Evolutionary conservation across 129 eudicot genomes (phyloP), one percentile per base, ranked within the genome.

Genomic region (Artemisia tridentata): DNA sequence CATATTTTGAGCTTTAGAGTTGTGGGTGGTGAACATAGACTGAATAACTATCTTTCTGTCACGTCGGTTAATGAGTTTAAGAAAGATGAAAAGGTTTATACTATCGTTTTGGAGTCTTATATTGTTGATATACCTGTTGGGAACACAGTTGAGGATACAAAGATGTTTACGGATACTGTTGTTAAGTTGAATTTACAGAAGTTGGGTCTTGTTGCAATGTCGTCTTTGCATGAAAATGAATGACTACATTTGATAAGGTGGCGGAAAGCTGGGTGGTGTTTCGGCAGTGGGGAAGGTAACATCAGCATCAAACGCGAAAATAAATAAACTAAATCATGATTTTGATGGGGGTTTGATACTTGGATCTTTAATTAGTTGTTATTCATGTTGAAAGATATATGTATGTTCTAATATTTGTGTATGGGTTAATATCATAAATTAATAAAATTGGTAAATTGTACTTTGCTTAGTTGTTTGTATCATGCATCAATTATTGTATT

Each of bases 91-190:
- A 72, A 67, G 69, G 76, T 80, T 34, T 90, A 86, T 19, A 86
- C 96, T 0, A 31, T 90, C 1, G 96, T 90, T 21, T 58, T 90
- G 85, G 92, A 87, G 55, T 84, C 89, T 12, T 90, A 90, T 63
- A 84, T 87, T 47, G 96, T 90, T 12, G 96, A 90, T 79, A 90
- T 86, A 59, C 96, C 96, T 11, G 85, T 80, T 29, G 91, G 96
- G 41, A 90, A 86, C n/a, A 86, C 96, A 0, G 85, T 75, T 0
- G 96, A 90, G 50, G 95, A 90, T 60, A 86, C 96, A 0, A 90
- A 86, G 56, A 90, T 90, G 96, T 90, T 90, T 74, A 87, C 92
- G 6, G 96, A 90, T 57, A 90, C 95, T 4, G 96, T 90, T 13
- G 96, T 90, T 27, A 86, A 83, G 68, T 62, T 90, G 77, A 90